A percentile compares a stretch with the other conserved stretches of the same genome.
Evolutionary conservation across 2,329 filamentous ascomycete species (phyloP).

Genomic region (Trichophyton benhamiae): DNA sequence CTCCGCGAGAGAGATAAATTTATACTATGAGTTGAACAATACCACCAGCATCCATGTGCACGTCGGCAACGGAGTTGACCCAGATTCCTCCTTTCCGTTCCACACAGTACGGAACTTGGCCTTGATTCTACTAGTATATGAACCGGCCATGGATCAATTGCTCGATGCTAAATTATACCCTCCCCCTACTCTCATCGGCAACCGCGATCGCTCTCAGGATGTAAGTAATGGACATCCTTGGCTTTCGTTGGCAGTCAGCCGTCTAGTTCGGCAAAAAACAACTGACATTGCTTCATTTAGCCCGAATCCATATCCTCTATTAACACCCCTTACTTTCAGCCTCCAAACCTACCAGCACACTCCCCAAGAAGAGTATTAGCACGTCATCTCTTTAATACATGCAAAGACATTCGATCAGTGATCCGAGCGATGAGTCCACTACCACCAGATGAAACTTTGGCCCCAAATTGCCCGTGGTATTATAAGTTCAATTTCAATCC

Average conservation of each 20-base stretch:
- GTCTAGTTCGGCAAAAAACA: neutral
- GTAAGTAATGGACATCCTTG: neutral
- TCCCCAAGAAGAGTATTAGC: conserved; percentile 6
- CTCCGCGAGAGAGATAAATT: conserved; percentile 4
- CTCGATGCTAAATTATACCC: conserved; percentile 5
- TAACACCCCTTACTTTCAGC: conserved; percentile 10
- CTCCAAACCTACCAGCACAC: conserved; percentile 9
- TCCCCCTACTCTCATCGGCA: neutral
- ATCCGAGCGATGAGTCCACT: conserved; percentile 12
- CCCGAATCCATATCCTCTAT: conserved; percentile 7
- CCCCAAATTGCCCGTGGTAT: conserved; percentile 4
- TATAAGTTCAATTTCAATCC: conserved; percentile 14
- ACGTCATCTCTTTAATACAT: conserved; percentile 13
- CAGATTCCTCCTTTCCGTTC: conserved; percentile 10
- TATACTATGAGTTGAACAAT: conserved; percentile 11
- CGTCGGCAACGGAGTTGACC: conserved; percentile 11
- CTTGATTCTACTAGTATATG: conserved; percentile 14
- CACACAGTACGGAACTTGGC: conserved; percentile 14
- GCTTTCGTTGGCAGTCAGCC: neutral
- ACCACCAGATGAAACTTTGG: neutral
- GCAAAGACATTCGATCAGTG: conserved; percentile 10
- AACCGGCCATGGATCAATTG: conserved; percentile 11
- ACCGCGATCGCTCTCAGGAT: neutral
- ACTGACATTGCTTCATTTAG: neutral
- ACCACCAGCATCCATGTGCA: conserved; percentile 13